Conservation (phyloP, 352 stramenopile genomes). For the Phytopythium boreale region DNA sequence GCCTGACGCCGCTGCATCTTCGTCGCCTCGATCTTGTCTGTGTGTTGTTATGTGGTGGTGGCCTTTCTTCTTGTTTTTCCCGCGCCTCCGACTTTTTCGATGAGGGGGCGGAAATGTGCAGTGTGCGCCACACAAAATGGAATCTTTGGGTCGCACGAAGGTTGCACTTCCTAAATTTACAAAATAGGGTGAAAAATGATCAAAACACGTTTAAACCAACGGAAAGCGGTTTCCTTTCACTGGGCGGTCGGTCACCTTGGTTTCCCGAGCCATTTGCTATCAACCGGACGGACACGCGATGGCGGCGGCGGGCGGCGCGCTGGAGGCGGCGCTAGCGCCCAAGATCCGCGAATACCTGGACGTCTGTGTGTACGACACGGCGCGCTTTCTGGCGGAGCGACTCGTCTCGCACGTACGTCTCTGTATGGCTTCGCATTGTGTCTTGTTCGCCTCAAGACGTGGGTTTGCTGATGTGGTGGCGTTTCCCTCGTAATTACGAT, state of each 20-base stretch:
- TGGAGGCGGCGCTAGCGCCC: conserved; percentile 46
- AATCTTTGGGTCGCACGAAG: neutral
- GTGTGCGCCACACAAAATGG: neutral
- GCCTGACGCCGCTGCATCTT: conserved; percentile 29
- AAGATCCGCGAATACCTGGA: conserved; percentile 56
- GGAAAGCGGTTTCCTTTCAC: neutral
- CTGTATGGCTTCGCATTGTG: neutral
- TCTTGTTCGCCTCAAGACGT: too few relatives aligned
- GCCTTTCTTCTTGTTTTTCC: neutral
- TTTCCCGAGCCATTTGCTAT: conserved; percentile 1
- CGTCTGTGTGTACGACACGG: conserved; percentile 58
- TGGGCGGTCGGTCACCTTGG: neutral
- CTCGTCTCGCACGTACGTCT: conserved; percentile 69
- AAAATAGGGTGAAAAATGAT: neutral
- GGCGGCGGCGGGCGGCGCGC: conserved; percentile 14
- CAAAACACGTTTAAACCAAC: neutral
- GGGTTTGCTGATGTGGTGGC: conserved; percentile 14
- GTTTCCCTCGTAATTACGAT: too few relatives aligned
- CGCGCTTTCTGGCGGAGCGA: conserved; percentile 78
- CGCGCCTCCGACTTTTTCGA: neutral
- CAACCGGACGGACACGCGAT: conserved; percentile 15
- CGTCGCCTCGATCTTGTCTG: neutral
- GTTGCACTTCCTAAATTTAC: neutral
- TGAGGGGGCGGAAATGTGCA: neutral
- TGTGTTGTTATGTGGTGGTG: neutral